Conservation (phyloP, 208 protist species). For the Zelonia costaricensis region DNA sequence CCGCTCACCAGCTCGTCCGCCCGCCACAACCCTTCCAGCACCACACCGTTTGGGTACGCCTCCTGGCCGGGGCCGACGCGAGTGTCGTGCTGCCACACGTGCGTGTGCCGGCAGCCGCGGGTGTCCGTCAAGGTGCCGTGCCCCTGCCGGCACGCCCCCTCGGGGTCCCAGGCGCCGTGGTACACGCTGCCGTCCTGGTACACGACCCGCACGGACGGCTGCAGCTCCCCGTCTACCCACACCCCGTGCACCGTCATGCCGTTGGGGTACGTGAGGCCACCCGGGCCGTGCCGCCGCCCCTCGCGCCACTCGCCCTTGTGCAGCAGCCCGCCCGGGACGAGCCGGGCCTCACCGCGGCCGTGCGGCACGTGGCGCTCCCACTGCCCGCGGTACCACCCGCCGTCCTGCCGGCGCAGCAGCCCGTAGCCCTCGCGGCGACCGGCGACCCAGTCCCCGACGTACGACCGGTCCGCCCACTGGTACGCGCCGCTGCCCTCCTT, state of each 20-base stretch:
- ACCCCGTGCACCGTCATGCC: constrained; percentile 40
- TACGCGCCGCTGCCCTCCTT: constrained; percentile 83
- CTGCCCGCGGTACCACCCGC: constrained; percentile 75
- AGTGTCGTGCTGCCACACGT: constrained; percentile 63
- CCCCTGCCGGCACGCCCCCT: constrained; percentile 58
- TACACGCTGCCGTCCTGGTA: constrained; percentile 75
- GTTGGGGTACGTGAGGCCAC: constrained; percentile 38
- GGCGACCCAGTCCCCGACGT: constrained; percentile 74
- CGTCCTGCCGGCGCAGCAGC: constrained; percentile 53
- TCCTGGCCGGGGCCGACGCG: constrained; percentile 58
- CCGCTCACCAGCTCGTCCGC: constrained; percentile 39
- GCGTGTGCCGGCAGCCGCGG: constrained; percentile 54
- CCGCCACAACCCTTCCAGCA: constrained; percentile 65
- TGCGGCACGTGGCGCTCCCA: constrained; percentile 76
- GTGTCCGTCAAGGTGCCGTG: constrained; percentile 38
- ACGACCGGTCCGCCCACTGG: constrained; percentile 78
- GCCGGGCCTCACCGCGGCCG: constrained; percentile 61
- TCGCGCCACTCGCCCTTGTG: constrained; percentile 69
- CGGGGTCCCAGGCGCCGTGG: constrained; percentile 56
- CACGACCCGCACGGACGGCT: constrained; percentile 41
- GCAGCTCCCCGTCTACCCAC: constrained; percentile 51
- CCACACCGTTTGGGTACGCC: constrained; percentile 54
- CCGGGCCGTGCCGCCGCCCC: constrained; percentile 56
- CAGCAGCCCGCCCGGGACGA: constrained; percentile 46
- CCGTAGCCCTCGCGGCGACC: constrained; percentile 80